Conservation (phyloP, 768 basidiomycete species). For the Mycena galopus region DNA sequence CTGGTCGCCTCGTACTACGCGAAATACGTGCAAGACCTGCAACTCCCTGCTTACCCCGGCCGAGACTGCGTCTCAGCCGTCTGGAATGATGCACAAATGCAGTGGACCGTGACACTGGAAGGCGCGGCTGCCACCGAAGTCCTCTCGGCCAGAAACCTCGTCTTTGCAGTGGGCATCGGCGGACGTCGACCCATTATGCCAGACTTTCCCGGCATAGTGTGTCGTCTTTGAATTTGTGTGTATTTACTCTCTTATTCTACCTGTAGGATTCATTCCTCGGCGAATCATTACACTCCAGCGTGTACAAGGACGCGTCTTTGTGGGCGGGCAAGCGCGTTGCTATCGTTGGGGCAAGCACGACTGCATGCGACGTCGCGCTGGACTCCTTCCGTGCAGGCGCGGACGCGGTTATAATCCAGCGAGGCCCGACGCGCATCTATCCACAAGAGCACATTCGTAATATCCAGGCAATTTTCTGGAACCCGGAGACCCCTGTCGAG, state of each 20-base stretch:
- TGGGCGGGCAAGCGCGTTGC: slow-evolving; percentile 66
- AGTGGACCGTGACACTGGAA: slow-evolving; percentile 46
- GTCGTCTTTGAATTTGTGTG: neutral
- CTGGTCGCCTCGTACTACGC: slow-evolving; percentile 33
- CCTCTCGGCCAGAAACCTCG: slow-evolving; percentile 42
- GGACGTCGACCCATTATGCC: slow-evolving; percentile 31
- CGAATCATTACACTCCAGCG: slow-evolving; percentile 58
- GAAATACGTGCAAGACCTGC: slow-evolving; percentile 25
- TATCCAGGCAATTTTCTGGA: slow-evolving; percentile 24
- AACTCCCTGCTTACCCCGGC: slow-evolving; percentile 25
- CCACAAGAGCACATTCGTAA: slow-evolving; percentile 18
- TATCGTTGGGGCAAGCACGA: slow-evolving; percentile 64
- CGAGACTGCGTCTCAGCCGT: slow-evolving; percentile 36
- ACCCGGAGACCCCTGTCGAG: slow-evolving; percentile 24
- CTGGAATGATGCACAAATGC: slow-evolving; percentile 37
- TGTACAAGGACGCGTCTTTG: slow-evolving; percentile 55
- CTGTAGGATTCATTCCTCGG: slow-evolving; percentile 62
- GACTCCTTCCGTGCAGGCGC: slow-evolving; percentile 29
- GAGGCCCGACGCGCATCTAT: slow-evolving; percentile 53
- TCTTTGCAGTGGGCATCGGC: slow-evolving; percentile 41
- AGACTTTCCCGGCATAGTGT: slow-evolving; percentile 29
- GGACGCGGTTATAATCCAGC: slow-evolving; percentile 52
- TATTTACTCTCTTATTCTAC: neutral
- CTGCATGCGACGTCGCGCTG: slow-evolving; percentile 33
- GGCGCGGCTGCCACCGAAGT: slow-evolving; percentile 38